Percentiles rank a stretch among this genome's conserved stretches.
phyloP scores from a whole-genome alignment of 352 stramenopile species.

The Phytophthora melonis region DNA sequence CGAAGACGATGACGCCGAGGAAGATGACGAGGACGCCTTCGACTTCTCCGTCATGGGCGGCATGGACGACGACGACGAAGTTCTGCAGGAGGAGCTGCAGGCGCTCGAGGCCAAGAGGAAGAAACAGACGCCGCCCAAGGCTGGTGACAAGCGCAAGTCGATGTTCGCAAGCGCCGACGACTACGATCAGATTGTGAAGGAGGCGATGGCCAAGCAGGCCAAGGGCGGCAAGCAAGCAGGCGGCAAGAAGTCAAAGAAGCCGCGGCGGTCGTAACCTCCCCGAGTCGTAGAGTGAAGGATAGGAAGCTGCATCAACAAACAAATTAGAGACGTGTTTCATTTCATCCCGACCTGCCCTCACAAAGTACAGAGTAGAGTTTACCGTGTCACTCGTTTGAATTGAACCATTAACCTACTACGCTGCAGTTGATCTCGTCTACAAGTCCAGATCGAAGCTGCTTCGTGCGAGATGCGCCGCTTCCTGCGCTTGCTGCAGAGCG shows the following conservation, averaged over 20 bases:
- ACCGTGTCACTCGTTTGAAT: slow-evolving; percentile 19
- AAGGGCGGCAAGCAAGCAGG: slow-evolving; percentile 26
- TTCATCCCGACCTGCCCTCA: slow-evolving; percentile 2
- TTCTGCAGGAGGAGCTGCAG: slow-evolving; percentile 51
- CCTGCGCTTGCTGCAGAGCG: slow-evolving; percentile 63
- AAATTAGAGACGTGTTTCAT: slow-evolving; percentile 37
- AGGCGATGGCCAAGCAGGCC: slow-evolving; percentile 70
- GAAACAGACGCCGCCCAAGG: slow-evolving; percentile 62
- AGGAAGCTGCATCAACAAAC: slow-evolving; percentile 24
- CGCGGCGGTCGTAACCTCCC: slow-evolving; percentile 28
- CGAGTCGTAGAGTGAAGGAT: slow-evolving; percentile 25
- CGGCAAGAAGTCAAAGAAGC: slow-evolving; percentile 54
- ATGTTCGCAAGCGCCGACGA: slow-evolving; percentile 83
- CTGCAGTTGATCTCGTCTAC: slow-evolving; percentile 13
- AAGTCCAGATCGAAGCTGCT: slow-evolving; percentile 34
- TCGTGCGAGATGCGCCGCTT: slow-evolving; percentile 53
- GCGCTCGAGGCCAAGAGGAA: slow-evolving; percentile 52
- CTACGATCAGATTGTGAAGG: slow-evolving; percentile 75
- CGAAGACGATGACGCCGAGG: slow-evolving; percentile 46
- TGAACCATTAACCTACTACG: slow-evolving; percentile 14
- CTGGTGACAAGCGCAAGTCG: slow-evolving; percentile 65
- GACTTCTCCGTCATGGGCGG: slow-evolving; percentile 63
- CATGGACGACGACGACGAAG: slow-evolving; percentile 52
- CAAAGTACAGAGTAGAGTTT: neutral
- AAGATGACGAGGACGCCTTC: slow-evolving; percentile 49